Evolutionary conservation across 1,284 basidiomycete species (phyloP), one percentile per base, ranked within the genome.

Genomic region (Anthracocystis walkeri): DNA sequence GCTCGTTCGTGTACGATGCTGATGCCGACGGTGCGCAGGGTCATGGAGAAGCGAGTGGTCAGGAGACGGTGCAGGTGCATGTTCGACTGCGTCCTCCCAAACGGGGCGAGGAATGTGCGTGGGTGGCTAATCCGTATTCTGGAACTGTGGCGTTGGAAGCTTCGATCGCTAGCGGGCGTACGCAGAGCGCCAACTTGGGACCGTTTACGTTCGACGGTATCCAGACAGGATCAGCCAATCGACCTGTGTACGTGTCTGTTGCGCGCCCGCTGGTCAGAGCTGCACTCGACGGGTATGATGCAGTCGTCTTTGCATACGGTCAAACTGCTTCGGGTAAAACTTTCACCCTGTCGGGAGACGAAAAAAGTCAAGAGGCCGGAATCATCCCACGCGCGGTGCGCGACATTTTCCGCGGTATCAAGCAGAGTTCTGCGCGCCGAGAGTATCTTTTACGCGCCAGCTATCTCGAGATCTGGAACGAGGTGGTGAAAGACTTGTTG

Each of bases 391-490:
- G 78, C 0, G 78, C 82, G 0, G 70, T 84, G 3, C 55, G 69
- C 7, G 82, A 84, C 61, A 65, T 84, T 25, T 84, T 88, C 69
- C 77, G 84, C 2, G 87, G 87, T 61, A 88, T 75, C 53, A 85
- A 86, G 38, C 80, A 82, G 53, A 70, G 66, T 25, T 75, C 77
- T 18, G 59, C 62, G 0, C 52, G 66, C 42, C 89, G 94, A 60
- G 96, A 98, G 86, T 98, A 95, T 85, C 90, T 99, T 14, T 89
- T 99, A 1, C 90, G 96, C 11, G 95, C 94, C 76, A 94, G 93
- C 3, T 75, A 75, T 23, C 57, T 98, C 48, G 95, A 98, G 81
- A 94, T 98, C 58, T 98, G 97, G 87, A 99, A 99, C 86, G 96
- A 99, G 86, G 89, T 90, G 0, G 92, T 99, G 67, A 90, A 93